Evolutionary conservation across 495 filamentous ascomycete genomes (phyloP).

Genomic region (Neurospora sp.): DNA sequence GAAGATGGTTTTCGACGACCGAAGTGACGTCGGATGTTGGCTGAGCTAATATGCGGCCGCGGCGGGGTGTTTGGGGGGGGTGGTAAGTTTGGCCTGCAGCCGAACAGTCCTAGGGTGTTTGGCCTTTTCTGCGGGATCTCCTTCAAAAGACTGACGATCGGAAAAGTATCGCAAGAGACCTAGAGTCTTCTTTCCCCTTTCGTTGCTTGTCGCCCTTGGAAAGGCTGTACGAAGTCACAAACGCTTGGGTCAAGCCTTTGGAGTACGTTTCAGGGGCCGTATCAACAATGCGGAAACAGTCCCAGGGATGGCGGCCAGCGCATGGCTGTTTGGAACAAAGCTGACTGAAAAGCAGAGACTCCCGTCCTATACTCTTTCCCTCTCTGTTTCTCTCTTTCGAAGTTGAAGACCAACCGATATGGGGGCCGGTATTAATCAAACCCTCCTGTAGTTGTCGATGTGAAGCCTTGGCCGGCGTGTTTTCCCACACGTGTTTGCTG

Average conservation of each 20-base stretch:
- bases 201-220: not conserved
- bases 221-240: conserved; percentile 4
- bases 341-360: not conserved
- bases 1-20: conserved; percentile 7
- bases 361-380: not conserved
- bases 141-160: conserved; percentile 10
- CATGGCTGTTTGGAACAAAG: conserved; percentile 12
- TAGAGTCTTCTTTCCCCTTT: not conserved
- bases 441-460: not conserved
- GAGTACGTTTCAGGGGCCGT: conserved; percentile 25
- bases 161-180: conserved; percentile 9
- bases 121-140: conserved; percentile 16
- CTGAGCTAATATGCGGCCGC: not conserved
- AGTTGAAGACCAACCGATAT: not conserved
- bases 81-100: not conserved
- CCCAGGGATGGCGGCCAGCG: conserved; percentile 11
- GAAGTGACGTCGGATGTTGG: conserved; percentile 4
- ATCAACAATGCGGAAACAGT: conserved; percentile 26
- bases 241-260: conserved; percentile 11
- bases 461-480: not conserved
- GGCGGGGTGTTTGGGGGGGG: not conserved
- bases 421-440: not conserved
- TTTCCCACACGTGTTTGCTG: not conserved
- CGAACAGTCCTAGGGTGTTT: conserved; percentile 1
- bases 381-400: not conserved